phyloP scores from a whole-genome alignment of 345 rosid genomes.

The Psidium friedrichsthalianum region DNA sequence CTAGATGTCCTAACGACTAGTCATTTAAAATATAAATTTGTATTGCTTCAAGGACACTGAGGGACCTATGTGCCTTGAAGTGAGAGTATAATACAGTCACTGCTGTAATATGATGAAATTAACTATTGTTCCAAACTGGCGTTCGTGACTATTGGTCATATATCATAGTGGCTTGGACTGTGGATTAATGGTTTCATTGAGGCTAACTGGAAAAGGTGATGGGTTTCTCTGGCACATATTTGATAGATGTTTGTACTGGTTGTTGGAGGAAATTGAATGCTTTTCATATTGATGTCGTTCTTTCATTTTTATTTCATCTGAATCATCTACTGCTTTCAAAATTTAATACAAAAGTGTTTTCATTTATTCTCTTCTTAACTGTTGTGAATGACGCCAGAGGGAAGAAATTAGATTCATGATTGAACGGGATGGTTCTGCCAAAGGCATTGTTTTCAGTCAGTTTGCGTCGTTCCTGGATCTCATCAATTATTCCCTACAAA shows the following conservation, averaged over 20 bases:
- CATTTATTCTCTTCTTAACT: background rate
- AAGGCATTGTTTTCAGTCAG: constrained; percentile 97
- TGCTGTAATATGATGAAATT: background rate
- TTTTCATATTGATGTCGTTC: background rate
- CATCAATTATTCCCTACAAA: constrained; percentile 68
- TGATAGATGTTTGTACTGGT: background rate
- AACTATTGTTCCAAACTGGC: background rate
- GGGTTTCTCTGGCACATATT: background rate
- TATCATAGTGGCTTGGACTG: background rate
- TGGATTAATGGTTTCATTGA: background rate
- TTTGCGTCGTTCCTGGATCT: constrained; percentile 93
- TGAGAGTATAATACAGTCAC: background rate
- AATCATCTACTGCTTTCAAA: background rate
- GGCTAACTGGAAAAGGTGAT: background rate
- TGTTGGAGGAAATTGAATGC: background rate
- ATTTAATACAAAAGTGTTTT: background rate
- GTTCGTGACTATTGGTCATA: background rate
- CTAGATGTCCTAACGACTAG: background rate
- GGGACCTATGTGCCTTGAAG: background rate
- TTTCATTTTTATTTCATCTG: background rate
- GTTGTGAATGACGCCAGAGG: constrained; percentile 37
- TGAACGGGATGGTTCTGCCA: constrained; percentile 97
- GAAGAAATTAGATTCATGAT: constrained; percentile 92
- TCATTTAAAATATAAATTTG: background rate
- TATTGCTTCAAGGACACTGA: background rate